These are phyloP conservation scores for Phycomyces blakesleeanus DNA, from an alignment of 192 early-diverging fungal species.

Conservation along the genomic window DNA sequence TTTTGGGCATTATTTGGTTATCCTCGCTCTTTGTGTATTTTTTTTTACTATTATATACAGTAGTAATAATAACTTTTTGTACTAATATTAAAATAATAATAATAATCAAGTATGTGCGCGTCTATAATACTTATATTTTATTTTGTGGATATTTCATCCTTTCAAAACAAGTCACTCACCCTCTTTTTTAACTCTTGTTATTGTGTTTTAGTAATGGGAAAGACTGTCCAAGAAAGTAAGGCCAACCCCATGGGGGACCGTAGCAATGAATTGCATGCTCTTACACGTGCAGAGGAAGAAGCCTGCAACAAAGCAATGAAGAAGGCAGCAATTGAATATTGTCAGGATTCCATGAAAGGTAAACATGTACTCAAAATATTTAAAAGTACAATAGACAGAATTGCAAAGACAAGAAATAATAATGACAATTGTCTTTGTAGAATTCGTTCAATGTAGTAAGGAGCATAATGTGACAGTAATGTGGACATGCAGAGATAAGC, in stretches of 20 bases:
- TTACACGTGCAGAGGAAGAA: slow-evolving; percentile 52
- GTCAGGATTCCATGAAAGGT: slow-evolving; percentile 47
- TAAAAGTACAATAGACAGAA: background rate
- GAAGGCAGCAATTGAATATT: slow-evolving; percentile 46
- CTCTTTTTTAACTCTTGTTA: background rate
- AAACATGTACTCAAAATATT: no score
- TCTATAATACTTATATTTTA: no score
- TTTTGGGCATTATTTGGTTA: background rate
- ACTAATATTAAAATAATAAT: no score
- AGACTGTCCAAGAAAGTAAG: slow-evolving; percentile 23
- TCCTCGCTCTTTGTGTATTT: no score
- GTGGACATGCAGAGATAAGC: slow-evolving; percentile 44
- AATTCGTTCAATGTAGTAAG: slow-evolving; percentile 52
- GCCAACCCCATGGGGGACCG: slow-evolving; percentile 25
- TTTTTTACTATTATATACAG: background rate
- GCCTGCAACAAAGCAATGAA: slow-evolving; percentile 49
- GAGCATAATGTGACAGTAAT: slow-evolving; percentile 49
- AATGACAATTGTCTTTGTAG: slow-evolving; percentile 16
- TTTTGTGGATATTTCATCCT: background rate
- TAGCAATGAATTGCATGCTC: slow-evolving; percentile 37
- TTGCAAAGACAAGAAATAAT: background rate
- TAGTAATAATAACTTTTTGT: background rate
- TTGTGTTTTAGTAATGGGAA: slow-evolving; percentile 26
- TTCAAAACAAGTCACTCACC: background rate
- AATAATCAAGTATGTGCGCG: no score